Evolutionary conservation across 108 stramenopile genomes (phyloP), one percentile per base, ranked within the genome.

Genomic region (Schizochytrium sp.): DNA sequence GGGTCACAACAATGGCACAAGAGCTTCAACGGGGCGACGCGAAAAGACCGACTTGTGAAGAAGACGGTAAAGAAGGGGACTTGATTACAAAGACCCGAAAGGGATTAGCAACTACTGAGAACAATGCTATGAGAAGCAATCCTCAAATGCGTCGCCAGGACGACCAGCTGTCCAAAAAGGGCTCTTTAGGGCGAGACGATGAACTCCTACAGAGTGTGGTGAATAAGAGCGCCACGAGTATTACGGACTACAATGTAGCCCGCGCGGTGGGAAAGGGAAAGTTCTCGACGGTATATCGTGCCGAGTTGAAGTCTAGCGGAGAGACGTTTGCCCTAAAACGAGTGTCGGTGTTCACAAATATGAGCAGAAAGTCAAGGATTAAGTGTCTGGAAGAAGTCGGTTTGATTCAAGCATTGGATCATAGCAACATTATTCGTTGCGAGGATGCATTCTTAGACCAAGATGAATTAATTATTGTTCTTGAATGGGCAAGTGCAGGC

Each of bases 201-300:
- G 64, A 69, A 15, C 64, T 69, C 5, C 64, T 69, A 38, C 42
- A 7, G 44, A 7, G 42, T 44, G 64, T 69, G 42, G 44, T 38
- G 42, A 69, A 44, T 7, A 7, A 15, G 42, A 69, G 64, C 28
- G 28, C 7, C 40, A 83, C 76, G 76, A 55, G 76, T 3, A 10
- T 83, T 53, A 28, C 5, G 28, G 76, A 83, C 28, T 83, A 83
- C 76, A 28, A 83, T 7, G 53, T 83, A n/a, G 19, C 28, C 40
- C 12, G 53, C 10, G 76, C 76, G 15, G 76, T 83, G 17, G 89
- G 89, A 28, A 72, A 47, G 42, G 91, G 91, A 3, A 94, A 94
- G 15, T 95, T 95, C 64, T 93, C 93, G 15, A 91, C 92, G n/a
- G 94, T 95, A 41, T 94, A 91, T 76, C 87, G 92, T 4, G 93